A percentile compares a stretch with the other conserved stretches of the same genome.
Conservation (phyloP, 2,329 filamentous ascomycete genomes). For the Curvularia eragrostidis region DNA sequence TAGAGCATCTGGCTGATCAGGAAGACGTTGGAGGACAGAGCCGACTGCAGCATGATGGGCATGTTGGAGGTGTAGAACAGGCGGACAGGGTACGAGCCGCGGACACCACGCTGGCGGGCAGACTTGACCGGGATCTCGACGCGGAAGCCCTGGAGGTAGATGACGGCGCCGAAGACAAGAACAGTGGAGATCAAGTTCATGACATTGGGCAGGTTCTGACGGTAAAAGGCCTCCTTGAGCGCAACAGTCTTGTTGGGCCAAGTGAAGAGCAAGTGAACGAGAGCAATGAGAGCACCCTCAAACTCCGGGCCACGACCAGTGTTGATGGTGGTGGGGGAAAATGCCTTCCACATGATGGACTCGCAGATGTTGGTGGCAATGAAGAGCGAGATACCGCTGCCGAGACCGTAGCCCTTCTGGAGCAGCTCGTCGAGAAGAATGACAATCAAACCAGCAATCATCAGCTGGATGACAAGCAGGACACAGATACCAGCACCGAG, state of each 20-base stretch:
- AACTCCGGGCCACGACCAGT: conserved; percentile 99
- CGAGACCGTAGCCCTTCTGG: conserved; percentile 98
- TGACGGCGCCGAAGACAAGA: conserved; percentile 92
- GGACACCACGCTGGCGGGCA: conserved; percentile 96
- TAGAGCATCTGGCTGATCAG: conserved; percentile 99
- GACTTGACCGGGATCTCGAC: conserved; percentile 99
- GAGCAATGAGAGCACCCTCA: conserved; percentile 95
- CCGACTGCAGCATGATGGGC: conserved; percentile 99
- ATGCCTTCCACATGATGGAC: conserved; percentile 99
- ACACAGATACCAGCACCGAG: conserved; percentile 98
- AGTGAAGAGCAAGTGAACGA: conserved; percentile 97
- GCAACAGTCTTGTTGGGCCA: conserved; percentile 99
- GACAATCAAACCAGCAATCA: conserved; percentile 96
- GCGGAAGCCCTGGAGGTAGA: conserved; percentile 99
- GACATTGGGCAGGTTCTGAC: conserved; percentile 98
- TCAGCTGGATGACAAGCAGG: conserved; percentile 95
- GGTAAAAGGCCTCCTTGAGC: conserved; percentile 98
- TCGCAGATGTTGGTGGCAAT: conserved; percentile 99
- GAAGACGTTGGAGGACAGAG: conserved; percentile 98
- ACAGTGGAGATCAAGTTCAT: conserved; percentile 97
- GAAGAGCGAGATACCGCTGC: conserved; percentile 98
- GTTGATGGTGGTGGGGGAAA: conserved; percentile 99
- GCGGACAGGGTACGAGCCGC: conserved; percentile 96
- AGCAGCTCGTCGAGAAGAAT: conserved; percentile 98
- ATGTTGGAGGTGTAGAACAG: conserved; percentile 99